Percentiles rank a stretch among this genome's conserved stretches.
phyloP scores from a whole-genome alignment of 495 filamentous ascomycete species.

The Trypethelium eluteriae region DNA sequence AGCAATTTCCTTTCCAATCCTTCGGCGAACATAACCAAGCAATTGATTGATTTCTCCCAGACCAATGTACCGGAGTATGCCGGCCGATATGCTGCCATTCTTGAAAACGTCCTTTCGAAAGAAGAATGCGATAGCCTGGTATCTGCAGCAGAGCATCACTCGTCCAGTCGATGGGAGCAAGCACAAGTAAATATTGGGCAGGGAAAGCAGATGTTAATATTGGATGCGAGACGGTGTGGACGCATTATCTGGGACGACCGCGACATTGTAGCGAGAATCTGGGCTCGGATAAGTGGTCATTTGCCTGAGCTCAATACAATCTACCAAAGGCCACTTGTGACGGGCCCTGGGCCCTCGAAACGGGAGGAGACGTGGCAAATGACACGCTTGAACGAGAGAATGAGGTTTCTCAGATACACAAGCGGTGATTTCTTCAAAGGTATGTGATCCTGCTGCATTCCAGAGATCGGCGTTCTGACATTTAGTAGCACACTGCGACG shows the following conservation, averaged over 20 bases:
- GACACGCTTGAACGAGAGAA: constrained; percentile 61
- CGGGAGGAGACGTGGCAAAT: constrained; percentile 48
- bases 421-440: constrained; percentile 68
- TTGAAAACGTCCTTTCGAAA: constrained; percentile 36
- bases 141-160: constrained; percentile 30
- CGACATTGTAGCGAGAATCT: constrained; percentile 54
- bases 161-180: constrained; percentile 44
- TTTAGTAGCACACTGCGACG: constrained; percentile 63
- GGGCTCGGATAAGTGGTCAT: constrained; percentile 49
- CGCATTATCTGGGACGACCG: constrained; percentile 66
- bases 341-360: constrained; percentile 41
- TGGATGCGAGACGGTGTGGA: constrained; percentile 58
- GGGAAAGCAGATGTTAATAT: constrained; percentile 49
- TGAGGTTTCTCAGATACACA: constrained; percentile 74
- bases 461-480: constrained; percentile 10
- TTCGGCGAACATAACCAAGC: constrained; percentile 24
- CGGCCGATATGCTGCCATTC: constrained; percentile 33
- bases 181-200: constrained; percentile 64
- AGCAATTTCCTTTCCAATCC: constrained; percentile 31
- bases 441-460: constrained; percentile 30
- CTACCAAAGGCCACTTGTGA: constrained; percentile 38
- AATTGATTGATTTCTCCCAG: constrained; percentile 32
- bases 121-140: constrained; percentile 37
- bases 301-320: constrained; percentile 41
- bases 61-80: constrained; percentile 30